Base-by-base conservation (phyloP, 1,139 yeast genomes). In the Taphrina pruni region DNA sequence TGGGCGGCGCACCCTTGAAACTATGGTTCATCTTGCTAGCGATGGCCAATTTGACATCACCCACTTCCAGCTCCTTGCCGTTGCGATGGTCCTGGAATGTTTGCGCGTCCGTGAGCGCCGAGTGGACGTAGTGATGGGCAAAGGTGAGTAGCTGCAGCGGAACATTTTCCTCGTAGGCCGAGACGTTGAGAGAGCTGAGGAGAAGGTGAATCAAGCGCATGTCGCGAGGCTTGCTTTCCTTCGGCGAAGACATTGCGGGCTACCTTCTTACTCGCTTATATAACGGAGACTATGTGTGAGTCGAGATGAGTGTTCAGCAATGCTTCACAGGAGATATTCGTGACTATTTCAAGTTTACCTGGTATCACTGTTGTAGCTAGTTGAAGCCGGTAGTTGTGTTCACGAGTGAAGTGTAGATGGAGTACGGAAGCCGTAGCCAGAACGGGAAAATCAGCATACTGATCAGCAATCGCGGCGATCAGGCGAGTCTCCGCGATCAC, bases 101-200 rank as follows among this genome's bases (percentile, higher is more conserved):
- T 26, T 43, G 64, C 26, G 69, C 61, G 38, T 65, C 69, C 36
- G 55, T 51, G 21, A 58, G 58, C 7, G 46, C 56, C 6, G 55
- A 65, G 38, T 39, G 41, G 9, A 57, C 65, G 26, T 65, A 70
- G 50, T 72, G 74, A 78, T 90, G 90, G 14, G 98, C 98, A 81
- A 94, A 94, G 78, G 94, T 98, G 96, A 94, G 90, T 72, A 94
- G 82, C 77, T 93, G 98, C 52, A 94, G 80, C 0, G 98, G 97
- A 2, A 94, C 98, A 72, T 92, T 95, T 76, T 93, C 98, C 77
- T 94, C 97, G 78, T 93, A 94, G 72, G 90, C 87, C 71, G 90
- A 91, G 46, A 94, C 90, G 0, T 96, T 94, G 80, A 94, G 96
- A 0, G 97, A 89, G 17, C 98, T 98, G 75, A 94, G 86, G 68